Evolutionary conservation across 257 asterid species (phyloP), one percentile per base, ranked within the genome.

Genomic region (Verbascum thapsus): DNA sequence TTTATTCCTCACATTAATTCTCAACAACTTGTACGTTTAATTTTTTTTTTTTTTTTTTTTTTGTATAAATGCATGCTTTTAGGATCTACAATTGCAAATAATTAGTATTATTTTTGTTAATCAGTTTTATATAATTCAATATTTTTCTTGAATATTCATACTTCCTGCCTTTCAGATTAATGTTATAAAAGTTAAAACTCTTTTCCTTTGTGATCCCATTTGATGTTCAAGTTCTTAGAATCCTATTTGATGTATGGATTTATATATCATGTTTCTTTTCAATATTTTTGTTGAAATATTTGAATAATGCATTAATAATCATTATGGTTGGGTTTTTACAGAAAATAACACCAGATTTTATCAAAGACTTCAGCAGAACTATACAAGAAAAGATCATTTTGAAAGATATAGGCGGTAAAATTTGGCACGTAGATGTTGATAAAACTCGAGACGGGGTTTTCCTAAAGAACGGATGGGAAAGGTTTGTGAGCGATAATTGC

Each of bases 381-480:
- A 12, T 81, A 37, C 54, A 7, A 6, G 69, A 75, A 49, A 75
- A 34, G 44, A 63, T 62, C 3, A 30, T 38, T 7, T 72, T 80
- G 38, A 73, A 71, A 66, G 83, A 63, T 7, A 2, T n/a, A 0
- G 13, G 34, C 4, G 86, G 86, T 32, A 73, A 63, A 10, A 6
- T 1, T 45, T 75, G 84, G 83, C 16, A 63, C 12, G 74, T 83
- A 18, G 64, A 55, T 22, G 68, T 78, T 10, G 72, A 66, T 22
- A 38, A 57, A 51, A 73, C 64, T 53, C 65, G 1, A 23, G 22
- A 65, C 10, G 86, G 81, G 30, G 47, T 65, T 17, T 75, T 64
- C 69, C 26, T 80, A 6, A 55, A 50, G 50, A 50, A 58, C 12
- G 90, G 74, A 63, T 83, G 86, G 90, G 56, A 7, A 47, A 41